Evolutionary conservation across 176 grass and related monocot genomes (phyloP).

Genomic region (Themeda triandra): DNA sequence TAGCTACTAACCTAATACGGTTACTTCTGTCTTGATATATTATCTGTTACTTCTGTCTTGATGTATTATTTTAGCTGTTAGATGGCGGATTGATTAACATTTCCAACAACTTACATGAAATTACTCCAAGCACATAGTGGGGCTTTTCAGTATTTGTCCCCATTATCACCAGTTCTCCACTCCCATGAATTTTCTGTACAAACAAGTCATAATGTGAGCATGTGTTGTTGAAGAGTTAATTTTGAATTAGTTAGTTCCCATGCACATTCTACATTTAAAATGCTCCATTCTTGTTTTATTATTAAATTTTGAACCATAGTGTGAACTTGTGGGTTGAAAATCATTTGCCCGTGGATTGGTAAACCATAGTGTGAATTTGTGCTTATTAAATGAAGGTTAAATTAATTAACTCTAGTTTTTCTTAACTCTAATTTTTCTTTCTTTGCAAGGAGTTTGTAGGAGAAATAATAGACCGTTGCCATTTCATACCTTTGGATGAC

Average conservation of each 20-base stretch:
- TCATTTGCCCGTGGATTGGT: background rate
- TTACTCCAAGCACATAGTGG: slow-evolving; percentile 35
- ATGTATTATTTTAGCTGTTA: background rate
- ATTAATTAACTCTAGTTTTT: no score
- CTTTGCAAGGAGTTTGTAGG: background rate
- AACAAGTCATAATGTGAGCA: background rate
- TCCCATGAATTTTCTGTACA: slow-evolving; percentile 36
- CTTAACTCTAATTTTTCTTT: no score
- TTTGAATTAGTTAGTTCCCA: background rate
- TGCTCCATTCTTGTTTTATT: background rate
- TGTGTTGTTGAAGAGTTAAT: background rate
- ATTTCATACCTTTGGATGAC: slow-evolving; percentile 47
- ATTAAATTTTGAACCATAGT: background rate
- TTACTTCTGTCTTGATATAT: background rate
- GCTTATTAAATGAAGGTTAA: background rate
- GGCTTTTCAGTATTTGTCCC: slow-evolving; percentile 30
- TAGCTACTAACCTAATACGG: background rate
- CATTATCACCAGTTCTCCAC: slow-evolving; percentile 42
- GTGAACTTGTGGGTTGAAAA: background rate
- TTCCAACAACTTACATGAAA: slow-evolving; percentile 38
- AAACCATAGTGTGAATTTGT: background rate
- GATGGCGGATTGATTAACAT: background rate
- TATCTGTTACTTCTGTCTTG: background rate
- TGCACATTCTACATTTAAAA: background rate
- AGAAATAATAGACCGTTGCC: background rate